Percentiles rank a stretch among this genome's conserved stretches.
Conservation (phyloP, 495 filamentous ascomycete species). For the Letharia columbiana region DNA sequence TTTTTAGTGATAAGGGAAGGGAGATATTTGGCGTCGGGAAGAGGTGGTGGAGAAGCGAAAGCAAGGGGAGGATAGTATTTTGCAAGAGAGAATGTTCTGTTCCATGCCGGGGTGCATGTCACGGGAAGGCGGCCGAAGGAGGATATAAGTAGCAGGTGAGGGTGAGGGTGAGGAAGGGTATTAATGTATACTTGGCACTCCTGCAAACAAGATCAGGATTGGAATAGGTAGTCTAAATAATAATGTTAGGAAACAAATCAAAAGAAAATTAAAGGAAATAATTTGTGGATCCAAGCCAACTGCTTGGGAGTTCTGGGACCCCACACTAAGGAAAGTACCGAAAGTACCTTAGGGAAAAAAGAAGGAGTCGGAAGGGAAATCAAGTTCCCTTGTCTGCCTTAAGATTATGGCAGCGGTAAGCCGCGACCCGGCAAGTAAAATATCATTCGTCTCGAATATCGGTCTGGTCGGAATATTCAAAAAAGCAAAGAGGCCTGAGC, state of each 20-base stretch:
- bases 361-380: slow-evolving; percentile 4
- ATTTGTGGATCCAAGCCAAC: slow-evolving; percentile 12
- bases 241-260: not conserved
- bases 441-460: not conserved
- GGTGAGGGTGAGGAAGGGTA: not conserved
- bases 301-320: slow-evolving; percentile 4
- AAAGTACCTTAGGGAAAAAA: not conserved
- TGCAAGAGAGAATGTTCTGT: not conserved
- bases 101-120: slow-evolving; percentile 4
- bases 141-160: not conserved
- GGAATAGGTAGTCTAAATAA: not conserved
- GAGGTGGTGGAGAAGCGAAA: not conserved
- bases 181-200: not conserved
- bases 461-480: no score
- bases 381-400: not conserved
- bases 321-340: slow-evolving; percentile 14
- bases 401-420: not conserved
- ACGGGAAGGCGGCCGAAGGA: slow-evolving; percentile 4
- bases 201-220: not conserved
- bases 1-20: not conserved
- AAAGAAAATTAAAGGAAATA: not conserved
- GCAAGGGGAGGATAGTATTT: not conserved
- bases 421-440: slow-evolving; percentile 5
- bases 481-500: slow-evolving; percentile 19
- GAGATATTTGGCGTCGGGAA: not conserved